Conservation (phyloP, 768 basidiomycete species). For the Sporobolomyces phaffii region DNA sequence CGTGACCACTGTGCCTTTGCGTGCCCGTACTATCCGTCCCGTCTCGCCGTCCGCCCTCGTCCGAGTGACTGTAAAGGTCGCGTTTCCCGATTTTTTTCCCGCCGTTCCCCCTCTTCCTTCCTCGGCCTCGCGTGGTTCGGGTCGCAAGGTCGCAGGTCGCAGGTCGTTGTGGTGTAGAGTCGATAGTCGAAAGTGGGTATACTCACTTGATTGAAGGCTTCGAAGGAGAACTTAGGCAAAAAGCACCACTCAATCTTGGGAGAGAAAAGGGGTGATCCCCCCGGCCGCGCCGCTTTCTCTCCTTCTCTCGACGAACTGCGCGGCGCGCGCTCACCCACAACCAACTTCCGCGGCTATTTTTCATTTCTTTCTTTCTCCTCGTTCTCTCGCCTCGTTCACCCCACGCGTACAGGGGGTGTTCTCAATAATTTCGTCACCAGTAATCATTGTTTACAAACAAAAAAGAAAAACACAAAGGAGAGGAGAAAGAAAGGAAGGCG, state of each 20-base stretch:
- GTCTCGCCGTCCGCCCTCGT: neutral
- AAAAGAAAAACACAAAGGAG: neutral
- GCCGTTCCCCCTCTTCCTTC: neutral
- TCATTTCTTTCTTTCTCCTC: too few species aligned
- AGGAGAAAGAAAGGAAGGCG: neutral
- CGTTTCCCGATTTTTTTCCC: neutral
- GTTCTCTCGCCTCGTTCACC: too few species aligned
- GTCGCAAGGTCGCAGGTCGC: neutral
- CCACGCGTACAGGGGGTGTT: too few species aligned
- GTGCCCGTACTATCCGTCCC: too few species aligned
- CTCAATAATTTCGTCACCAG: too few species aligned
- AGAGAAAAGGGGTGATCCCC: neutral
- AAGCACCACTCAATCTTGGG: conserved; percentile 6
- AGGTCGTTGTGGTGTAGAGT: too few species aligned
- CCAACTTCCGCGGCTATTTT: too few species aligned
- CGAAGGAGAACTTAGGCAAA: conserved; percentile 11
- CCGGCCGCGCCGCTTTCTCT: neutral
- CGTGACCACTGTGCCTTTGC: too few species aligned
- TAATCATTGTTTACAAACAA: neutral
- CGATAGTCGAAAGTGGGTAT: too few species aligned
- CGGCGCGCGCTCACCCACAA: too few species aligned
- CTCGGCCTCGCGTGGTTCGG: too few species aligned
- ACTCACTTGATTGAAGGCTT: conserved; percentile 17
- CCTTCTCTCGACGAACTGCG: neutral
- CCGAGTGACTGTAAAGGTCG: too few species aligned